Evolutionary conservation across 805 yeast species (phyloP).

Genomic region (Lipomyces spencermartinsiae): DNA sequence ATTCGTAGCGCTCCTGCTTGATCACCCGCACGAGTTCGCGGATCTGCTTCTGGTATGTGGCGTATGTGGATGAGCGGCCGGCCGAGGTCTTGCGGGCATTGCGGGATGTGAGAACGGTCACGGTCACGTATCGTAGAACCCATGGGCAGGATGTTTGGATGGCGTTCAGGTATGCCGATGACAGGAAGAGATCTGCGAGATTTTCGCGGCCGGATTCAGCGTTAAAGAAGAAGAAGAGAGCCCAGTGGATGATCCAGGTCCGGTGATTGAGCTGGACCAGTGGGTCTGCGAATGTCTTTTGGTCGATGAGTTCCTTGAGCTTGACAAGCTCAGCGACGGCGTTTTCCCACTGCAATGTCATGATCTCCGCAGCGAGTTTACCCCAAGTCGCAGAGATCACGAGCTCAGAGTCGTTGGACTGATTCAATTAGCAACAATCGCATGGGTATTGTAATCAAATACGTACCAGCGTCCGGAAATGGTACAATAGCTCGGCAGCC

Average conservation of each 20-base stretch:
- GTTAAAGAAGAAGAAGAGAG: constrained; percentile 67
- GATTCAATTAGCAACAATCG: not conserved
- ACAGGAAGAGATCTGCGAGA: constrained; percentile 62
- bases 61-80: constrained; percentile 36
- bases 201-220: constrained; percentile 58
- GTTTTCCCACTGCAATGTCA: constrained; percentile 58
- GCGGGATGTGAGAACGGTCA: constrained; percentile 58
- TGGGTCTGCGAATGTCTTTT: constrained; percentile 58
- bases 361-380: constrained; percentile 65
- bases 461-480: constrained; percentile 55
- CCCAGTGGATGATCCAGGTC: constrained; percentile 74
- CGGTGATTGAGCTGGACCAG: constrained; percentile 65
- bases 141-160: constrained; percentile 77
- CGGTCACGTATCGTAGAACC: constrained; percentile 69
- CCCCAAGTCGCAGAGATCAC: constrained; percentile 71
- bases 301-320: constrained; percentile 64
- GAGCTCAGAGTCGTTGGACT: constrained; percentile 57
- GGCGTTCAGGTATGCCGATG: constrained; percentile 65
- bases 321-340: constrained; percentile 61
- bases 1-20: constrained; percentile 68
- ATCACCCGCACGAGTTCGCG: constrained; percentile 65
- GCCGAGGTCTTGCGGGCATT: constrained; percentile 36
- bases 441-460: not conserved
- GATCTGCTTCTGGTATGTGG: constrained; percentile 58
- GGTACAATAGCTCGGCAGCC: constrained; percentile 64